Base-by-base conservation (phyloP, 2,329 filamentous ascomycete genomes). In the Fusarium sambucinum region DNA sequence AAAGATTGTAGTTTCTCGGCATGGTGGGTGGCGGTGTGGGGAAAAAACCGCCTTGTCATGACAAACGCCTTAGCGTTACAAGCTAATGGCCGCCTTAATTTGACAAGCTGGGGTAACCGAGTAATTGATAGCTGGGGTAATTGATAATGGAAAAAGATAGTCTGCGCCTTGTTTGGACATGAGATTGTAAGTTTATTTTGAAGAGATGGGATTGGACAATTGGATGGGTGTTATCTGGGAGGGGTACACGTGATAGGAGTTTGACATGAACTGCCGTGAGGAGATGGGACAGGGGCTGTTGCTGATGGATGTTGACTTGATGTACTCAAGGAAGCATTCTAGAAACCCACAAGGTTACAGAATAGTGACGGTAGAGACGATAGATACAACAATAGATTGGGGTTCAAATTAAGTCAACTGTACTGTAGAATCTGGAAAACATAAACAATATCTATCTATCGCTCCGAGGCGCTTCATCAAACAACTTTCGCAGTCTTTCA, bases 401-500 rank as follows among this genome's bases (percentile, higher is more conserved):
- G 6, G 35, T 13, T 37, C 12, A 19, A 19, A 38, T 21, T 8
- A 21, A 41, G 13, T 16, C 2, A 41, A 16, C 7, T 11, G 8
- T 13, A 14, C 1, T 7, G 5, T 9, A 40, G 33, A 6, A 13
- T 13, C 35, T 38, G n/a, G 3, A 8, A 8, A 19, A 5, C 6
- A 13, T 19, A 9, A 6, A 13, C 12, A 37, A 37, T 4, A 5
- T 19, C 35, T 37, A 14, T 38, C 12, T 13, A 13, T 25, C 38
- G 25, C 33, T 32, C 13, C 5, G 37, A 2, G 63, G 58, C 13
- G 58, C 45, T 10, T 68, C 53, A 11, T 57, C 42, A 53, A 74
- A 73, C 4, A 73, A 8, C 23, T 59, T 70, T 4, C 38, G 35
- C n/a, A 74, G 13, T 9, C 64, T 58, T 41, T 86, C 81, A 73